These are phyloP conservation scores for Tetracladium marchalianum DNA, from an alignment of 495 filamentous ascomycete genomes.

Conservation along the genomic window DNA sequence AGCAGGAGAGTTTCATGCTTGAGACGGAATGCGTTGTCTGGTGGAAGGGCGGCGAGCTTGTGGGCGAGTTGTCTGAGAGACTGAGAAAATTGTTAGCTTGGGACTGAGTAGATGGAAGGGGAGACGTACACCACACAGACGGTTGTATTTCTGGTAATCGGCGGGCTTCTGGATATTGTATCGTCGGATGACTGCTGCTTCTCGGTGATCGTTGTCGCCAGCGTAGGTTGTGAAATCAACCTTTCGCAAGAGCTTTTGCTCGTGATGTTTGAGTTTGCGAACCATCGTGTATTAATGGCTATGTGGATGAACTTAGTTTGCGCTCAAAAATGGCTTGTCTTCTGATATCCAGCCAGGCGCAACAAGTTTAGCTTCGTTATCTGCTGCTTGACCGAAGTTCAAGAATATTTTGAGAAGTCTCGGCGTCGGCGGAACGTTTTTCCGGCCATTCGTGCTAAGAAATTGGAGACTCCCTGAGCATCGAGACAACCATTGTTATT, in stretches of 20 bases:
- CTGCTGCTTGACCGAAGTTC: background rate
- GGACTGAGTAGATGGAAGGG: background rate
- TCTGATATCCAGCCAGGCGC: background rate
- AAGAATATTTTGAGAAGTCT: constrained; percentile 7
- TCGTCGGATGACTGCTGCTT: constrained; percentile 65
- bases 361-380: background rate
- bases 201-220: constrained; percentile 76
- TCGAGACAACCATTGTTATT: too few relatives aligned
- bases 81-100: constrained; percentile 17
- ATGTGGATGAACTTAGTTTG: background rate
- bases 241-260: constrained; percentile 70
- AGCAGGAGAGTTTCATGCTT: constrained; percentile 77
- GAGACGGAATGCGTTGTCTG: constrained; percentile 61
- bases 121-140: constrained; percentile 56
- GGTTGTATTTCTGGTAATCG: constrained; percentile 86
- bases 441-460: too few relatives aligned
- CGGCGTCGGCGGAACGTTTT: constrained; percentile 1
- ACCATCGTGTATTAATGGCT: constrained; percentile 53
- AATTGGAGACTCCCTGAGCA: too few relatives aligned
- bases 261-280: constrained; percentile 86
- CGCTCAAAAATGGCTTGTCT: background rate
- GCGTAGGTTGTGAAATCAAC: constrained; percentile 94
- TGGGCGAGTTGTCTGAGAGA: constrained; percentile 83
- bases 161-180: constrained; percentile 81
- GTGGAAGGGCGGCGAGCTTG: constrained; percentile 66